These are phyloP conservation scores for Chenopodium formosanum DNA, from an alignment of 148 eudicot genomes.

Conservation along the genomic window DNA sequence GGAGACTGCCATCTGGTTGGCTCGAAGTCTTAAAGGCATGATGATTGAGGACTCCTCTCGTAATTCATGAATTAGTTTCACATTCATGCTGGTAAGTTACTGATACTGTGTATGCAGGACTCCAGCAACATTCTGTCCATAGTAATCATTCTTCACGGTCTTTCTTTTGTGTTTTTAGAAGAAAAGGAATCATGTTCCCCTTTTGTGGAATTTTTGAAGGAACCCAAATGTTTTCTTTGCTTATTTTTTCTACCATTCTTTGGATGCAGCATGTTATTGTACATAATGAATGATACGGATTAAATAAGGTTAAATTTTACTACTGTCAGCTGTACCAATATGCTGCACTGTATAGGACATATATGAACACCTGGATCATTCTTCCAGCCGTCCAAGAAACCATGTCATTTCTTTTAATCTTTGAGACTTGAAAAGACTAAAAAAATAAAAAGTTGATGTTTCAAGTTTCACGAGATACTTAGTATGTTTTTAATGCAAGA, in stretches of 20 bases:
- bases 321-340: conserved; percentile 23
- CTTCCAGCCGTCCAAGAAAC: not conserved
- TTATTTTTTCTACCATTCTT: conserved; percentile 36
- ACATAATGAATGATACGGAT: conserved; percentile 32
- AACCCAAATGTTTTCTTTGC: conserved; percentile 6
- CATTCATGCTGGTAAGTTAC: conserved; percentile 21
- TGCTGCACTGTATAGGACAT: conserved; percentile 32
- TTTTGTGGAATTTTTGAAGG: conserved; percentile 24
- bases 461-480: not conserved
- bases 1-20: conserved; percentile 96
- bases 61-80: conserved; percentile 32
- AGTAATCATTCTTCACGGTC: conserved; percentile 10
- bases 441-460: not conserved
- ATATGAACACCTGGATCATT: conserved; percentile 29
- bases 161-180: not conserved
- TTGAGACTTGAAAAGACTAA: not conserved
- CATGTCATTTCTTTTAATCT: not conserved
- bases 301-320: conserved; percentile 23
- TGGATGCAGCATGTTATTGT: conserved; percentile 55
- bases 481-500: too few species aligned
- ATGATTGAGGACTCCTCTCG: conserved; percentile 67
- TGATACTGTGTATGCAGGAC: conserved; percentile 7
- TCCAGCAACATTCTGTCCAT: conserved; percentile 14
- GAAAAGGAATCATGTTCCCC: conserved; percentile 11
- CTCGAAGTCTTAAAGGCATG: conserved; percentile 85